Evolutionary conservation across 2,329 filamentous ascomycete species (phyloP).

Genomic region (Botrytis tulipae): DNA sequence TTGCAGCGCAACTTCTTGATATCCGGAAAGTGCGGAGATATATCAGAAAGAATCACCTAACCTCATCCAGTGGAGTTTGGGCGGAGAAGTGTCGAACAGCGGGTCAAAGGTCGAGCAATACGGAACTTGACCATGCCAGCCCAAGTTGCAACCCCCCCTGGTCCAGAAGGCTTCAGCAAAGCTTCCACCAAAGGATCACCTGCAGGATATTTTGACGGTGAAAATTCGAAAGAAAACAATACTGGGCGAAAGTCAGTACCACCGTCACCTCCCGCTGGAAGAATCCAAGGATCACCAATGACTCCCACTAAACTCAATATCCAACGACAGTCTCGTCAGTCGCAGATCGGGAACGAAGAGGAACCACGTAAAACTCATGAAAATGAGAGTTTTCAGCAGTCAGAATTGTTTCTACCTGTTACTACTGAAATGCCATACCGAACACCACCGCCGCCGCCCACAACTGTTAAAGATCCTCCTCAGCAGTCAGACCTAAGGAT

Average conservation of each 20-base stretch:
- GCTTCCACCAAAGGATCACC: slow-evolving; percentile 20
- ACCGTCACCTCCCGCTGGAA: slow-evolving; percentile 31
- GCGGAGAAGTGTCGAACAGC: slow-evolving; percentile 12
- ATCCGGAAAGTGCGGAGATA: neutral
- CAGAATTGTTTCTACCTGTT: slow-evolving; percentile 27
- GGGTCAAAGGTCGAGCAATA: slow-evolving; percentile 13
- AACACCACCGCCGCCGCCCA: slow-evolving; percentile 28
- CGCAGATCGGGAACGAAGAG: slow-evolving; percentile 47
- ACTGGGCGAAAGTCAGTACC: slow-evolving; percentile 27
- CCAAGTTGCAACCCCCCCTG: slow-evolving; percentile 29
- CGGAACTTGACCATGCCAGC: slow-evolving; percentile 12
- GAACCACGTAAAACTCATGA: slow-evolving; percentile 11
- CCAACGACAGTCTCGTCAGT: slow-evolving; percentile 50
- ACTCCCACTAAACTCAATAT: slow-evolving; percentile 58
- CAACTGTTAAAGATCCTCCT: slow-evolving; percentile 27
- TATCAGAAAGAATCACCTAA: neutral
- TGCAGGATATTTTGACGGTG: slow-evolving; percentile 22
- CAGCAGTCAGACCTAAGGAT: slow-evolving; percentile 35
- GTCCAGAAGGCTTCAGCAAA: slow-evolving; percentile 25
- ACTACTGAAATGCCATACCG: slow-evolving; percentile 35
- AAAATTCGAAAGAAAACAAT: slow-evolving; percentile 32
- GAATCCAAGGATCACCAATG: slow-evolving; percentile 51
- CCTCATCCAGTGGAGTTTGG: neutral
- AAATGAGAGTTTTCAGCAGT: slow-evolving; percentile 25
- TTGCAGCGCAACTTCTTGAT: neutral